Evolutionary conservation across 225 moss, liverwort and hornwort genomes (phyloP).

Genomic region (Anthoceros angustus): DNA sequence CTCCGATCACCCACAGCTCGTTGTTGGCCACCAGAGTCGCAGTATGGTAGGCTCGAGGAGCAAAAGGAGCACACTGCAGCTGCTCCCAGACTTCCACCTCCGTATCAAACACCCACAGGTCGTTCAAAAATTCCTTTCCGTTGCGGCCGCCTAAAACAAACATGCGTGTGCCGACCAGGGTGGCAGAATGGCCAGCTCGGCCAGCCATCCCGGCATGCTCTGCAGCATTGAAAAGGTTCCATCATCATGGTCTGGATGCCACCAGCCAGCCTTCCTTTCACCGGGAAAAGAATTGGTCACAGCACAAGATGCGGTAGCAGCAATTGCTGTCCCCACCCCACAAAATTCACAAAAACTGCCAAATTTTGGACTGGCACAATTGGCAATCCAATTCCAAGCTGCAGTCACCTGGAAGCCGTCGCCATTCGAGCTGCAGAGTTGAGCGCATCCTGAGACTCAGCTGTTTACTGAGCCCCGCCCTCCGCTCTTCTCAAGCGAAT

Average conservation of each 20-base stretch:
- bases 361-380: background rate
- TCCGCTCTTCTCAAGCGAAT: background rate
- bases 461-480: background rate
- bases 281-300: too few species aligned
- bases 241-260: background rate
- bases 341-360: background rate
- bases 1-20: constrained; percentile 78
- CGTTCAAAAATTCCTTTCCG: constrained; percentile 57
- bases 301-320: background rate
- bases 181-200: constrained; percentile 75
- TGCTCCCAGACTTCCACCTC: constrained; percentile 47
- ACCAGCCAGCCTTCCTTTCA: too few species aligned
- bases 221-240: constrained; percentile 6
- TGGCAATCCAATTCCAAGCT: background rate
- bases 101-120: constrained; percentile 63
- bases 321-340: background rate
- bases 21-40: constrained; percentile 48
- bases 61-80: constrained; percentile 44
- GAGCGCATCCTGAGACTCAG: background rate
- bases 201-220: constrained; percentile 65
- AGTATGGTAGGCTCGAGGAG: constrained; percentile 78
- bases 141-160: constrained; percentile 67
- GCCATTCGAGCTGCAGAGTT: background rate
- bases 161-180: constrained; percentile 45
- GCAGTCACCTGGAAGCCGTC: background rate